Evolutionary conservation across 148 eudicot species (phyloP).

Genomic region (Silene latifolia): DNA sequence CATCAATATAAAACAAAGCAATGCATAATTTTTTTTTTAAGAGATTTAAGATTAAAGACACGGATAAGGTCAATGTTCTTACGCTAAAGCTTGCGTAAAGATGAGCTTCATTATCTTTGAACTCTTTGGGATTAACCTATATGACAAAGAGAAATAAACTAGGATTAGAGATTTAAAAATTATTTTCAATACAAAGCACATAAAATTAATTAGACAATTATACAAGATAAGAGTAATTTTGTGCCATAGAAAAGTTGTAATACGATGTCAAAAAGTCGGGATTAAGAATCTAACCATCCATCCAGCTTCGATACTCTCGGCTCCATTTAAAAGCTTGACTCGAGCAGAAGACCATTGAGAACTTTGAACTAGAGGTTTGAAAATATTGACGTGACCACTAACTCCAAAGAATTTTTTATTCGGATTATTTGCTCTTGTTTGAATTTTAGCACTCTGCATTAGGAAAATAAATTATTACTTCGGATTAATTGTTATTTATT

Average conservation of each 20-base stretch:
- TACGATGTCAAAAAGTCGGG: too few species aligned
- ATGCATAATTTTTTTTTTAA: too few species aligned
- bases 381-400: background rate
- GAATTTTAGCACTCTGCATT: slow-evolving; percentile 4
- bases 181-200: too few species aligned
- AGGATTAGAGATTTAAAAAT: too few species aligned
- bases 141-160: too few species aligned
- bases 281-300: slow-evolving; percentile 7
- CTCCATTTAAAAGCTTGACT: slow-evolving; percentile 1
- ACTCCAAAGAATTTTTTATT: background rate
- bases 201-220: background rate
- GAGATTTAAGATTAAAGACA: too few species aligned
- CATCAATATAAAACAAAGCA: too few species aligned
- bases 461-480: too few species aligned
- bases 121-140: slow-evolving; percentile 13
- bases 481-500: too few species aligned
- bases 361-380: background rate
- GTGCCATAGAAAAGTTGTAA: too few species aligned
- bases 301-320: slow-evolving; percentile 9
- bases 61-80: background rate
- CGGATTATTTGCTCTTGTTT: background rate
- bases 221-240: too few species aligned
- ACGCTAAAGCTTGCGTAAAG: slow-evolving; percentile 16
- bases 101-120: slow-evolving; percentile 16
- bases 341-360: slow-evolving; percentile 4